phyloP scores from a whole-genome alignment of 2,329 filamentous ascomycete species.

The Hypoxylon rubiginosum region DNA sequence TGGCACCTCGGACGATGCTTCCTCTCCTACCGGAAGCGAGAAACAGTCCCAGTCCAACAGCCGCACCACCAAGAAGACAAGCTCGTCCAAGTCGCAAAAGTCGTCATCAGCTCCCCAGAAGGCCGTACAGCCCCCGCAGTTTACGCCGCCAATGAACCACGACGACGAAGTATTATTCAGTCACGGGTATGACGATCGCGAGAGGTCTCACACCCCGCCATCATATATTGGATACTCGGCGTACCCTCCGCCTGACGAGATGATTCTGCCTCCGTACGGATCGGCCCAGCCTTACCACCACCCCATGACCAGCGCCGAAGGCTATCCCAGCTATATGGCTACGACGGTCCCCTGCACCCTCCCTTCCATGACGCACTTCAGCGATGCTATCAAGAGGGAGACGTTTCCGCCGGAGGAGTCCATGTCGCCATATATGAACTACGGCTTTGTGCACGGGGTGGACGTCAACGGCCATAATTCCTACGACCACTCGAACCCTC shows the following conservation, averaged over 20 bases:
- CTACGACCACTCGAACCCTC: constrained; percentile 78
- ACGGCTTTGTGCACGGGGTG: constrained; percentile 74
- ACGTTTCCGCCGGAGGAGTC: constrained; percentile 68
- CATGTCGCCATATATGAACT: constrained; percentile 76
- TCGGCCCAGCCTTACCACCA: constrained; percentile 65
- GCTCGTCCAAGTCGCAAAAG: constrained; percentile 65
- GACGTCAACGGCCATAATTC: constrained; percentile 71
- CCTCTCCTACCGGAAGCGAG: constrained; percentile 54
- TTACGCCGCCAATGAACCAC: constrained; percentile 71
- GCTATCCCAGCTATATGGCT: constrained; percentile 70
- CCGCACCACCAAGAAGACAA: constrained; percentile 54
- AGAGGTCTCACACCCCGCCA: constrained; percentile 78
- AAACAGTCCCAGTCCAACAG: constrained; percentile 54
- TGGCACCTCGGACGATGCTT: constrained; percentile 64
- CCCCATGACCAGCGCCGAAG: constrained; percentile 63
- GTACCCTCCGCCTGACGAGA: constrained; percentile 76
- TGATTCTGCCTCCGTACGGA: constrained; percentile 71
- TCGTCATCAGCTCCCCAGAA: constrained; percentile 50
- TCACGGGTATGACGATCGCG: constrained; percentile 71
- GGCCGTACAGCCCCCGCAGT: constrained; percentile 65
- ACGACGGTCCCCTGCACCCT: constrained; percentile 70
- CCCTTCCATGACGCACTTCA: constrained; percentile 74
- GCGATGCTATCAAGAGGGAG: constrained; percentile 77
- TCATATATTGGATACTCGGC: constrained; percentile 73
- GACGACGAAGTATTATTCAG: constrained; percentile 77